A percentile compares a stretch with the other conserved stretches of the same genome.
These are phyloP conservation scores for Medicago arabica DNA, from an alignment of 306 rosid genomes.

Conservation along the genomic window DNA sequence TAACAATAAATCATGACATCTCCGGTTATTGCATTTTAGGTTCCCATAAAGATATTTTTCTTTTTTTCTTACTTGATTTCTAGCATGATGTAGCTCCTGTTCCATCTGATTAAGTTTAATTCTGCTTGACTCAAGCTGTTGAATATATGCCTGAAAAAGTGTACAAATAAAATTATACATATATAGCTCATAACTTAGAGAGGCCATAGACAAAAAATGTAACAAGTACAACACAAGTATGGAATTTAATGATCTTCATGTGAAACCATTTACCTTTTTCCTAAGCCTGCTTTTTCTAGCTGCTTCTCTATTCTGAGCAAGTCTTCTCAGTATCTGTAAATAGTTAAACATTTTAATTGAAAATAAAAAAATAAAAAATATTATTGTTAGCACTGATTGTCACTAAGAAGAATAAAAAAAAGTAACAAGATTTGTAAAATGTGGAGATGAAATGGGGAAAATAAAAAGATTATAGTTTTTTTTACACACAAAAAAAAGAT, in stretches of 20 bases:
- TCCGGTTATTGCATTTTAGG: neutral
- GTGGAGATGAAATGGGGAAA: too few species aligned
- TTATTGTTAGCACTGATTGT: neutral
- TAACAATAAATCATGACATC: neutral
- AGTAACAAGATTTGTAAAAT: neutral
- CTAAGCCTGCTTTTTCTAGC: constrained; percentile 99
- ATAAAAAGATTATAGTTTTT: too few species aligned
- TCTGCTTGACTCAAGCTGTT: constrained; percentile 93
- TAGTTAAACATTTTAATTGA: neutral
- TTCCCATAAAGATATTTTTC: too few species aligned
- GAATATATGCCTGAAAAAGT: constrained; percentile 81
- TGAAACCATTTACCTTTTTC: constrained; percentile 66
- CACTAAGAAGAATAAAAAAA: too few species aligned
- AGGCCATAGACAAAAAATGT: constrained; percentile 34
- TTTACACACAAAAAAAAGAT: neutral
- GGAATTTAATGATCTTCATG: constrained; percentile 6
- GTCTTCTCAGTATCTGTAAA: constrained; percentile 85
- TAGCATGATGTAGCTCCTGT: constrained; percentile 87
- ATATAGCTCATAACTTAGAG: neutral
- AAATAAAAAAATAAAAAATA: neutral
- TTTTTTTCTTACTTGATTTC: constrained; percentile 65
- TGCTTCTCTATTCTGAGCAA: constrained; percentile 99
- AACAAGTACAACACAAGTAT: constrained; percentile 15
- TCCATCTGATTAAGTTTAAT: constrained; percentile 92
- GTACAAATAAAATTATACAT: constrained; percentile 11